phyloP scores from a whole-genome alignment of 768 basidiomycete genomes.

The Pilatotrama ljubarskyi region DNA sequence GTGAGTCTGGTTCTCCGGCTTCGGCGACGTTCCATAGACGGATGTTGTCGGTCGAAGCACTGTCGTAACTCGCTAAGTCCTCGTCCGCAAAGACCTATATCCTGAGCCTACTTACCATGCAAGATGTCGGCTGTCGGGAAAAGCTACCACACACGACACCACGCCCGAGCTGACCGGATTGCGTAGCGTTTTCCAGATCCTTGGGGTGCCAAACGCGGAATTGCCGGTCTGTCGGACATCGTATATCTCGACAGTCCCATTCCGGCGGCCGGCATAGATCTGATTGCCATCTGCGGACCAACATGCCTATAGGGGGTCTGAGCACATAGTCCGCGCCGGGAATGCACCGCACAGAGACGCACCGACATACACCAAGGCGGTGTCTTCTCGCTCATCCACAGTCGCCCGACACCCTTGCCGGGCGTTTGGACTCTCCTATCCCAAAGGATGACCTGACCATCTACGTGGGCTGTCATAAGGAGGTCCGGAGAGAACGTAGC shows the following conservation, averaged over 20 bases:
- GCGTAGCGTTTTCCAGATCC: slow-evolving; percentile 75
- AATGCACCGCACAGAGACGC: slow-evolving; percentile 31
- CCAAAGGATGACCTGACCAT: slow-evolving; percentile 92
- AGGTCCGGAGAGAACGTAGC: slow-evolving; percentile 75
- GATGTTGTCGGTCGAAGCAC: slow-evolving; percentile 91
- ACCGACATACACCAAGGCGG: slow-evolving; percentile 97
- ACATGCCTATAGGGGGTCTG: slow-evolving; percentile 66
- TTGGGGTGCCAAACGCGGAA: slow-evolving; percentile 64
- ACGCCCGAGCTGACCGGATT: slow-evolving; percentile 89
- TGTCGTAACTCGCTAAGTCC: slow-evolving; percentile 33
- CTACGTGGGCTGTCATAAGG: slow-evolving; percentile 85
- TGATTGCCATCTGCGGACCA: slow-evolving; percentile 90
- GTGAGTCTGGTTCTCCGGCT: slow-evolving; percentile 64
- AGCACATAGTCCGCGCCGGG: neutral
- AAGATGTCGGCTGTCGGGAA: slow-evolving; percentile 90
- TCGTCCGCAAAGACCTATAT: slow-evolving; percentile 4
- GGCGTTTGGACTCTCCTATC: slow-evolving; percentile 71
- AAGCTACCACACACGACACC: slow-evolving; percentile 87
- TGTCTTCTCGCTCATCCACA: slow-evolving; percentile 90
- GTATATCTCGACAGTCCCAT: slow-evolving; percentile 91
- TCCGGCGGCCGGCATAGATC: slow-evolving; percentile 88
- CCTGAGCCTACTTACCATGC: slow-evolving; percentile 64
- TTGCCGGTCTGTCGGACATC: slow-evolving; percentile 83
- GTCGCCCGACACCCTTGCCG: slow-evolving; percentile 73
- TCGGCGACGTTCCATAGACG: slow-evolving; percentile 91